Evolutionary conservation across 495 filamentous ascomycete species (phyloP), one percentile per base, ranked within the genome.

Genomic region (Talaromyces trachyspermus): DNA sequence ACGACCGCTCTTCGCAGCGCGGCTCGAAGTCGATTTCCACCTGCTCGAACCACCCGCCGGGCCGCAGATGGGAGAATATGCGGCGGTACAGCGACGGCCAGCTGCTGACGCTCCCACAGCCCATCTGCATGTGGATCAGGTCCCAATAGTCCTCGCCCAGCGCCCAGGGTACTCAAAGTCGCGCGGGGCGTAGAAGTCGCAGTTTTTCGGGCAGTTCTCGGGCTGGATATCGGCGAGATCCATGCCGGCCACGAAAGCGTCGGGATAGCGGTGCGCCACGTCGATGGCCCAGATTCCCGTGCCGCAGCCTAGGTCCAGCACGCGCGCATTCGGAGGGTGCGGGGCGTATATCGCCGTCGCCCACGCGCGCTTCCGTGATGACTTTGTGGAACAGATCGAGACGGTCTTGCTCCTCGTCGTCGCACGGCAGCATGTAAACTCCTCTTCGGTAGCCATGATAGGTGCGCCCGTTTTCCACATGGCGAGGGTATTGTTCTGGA

Each of bases 221-320:
- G 90, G 90, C 55, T 95, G 89, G 45, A 91, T 92, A 19, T 83
- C 72, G 5, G 82, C 80, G 1, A 96, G 73, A 64, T 95, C 90
- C 8, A 88, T 72, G 4, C 87, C 88, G 27, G 80, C 67, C 27
- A 94, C 83, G 62, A 77, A 68, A 9, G 80, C 69, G 29, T 80
- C 60, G 14, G 69, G 69, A 54, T 81, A 85, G 62, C 78, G 77
- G 46, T 79, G 77, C 37, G 86, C 86, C 65, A 95, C 83, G 53
- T 92, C 85, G 55, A 94, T 90, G 17, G 80, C 76, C 90, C 90
- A 95, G 39, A 95, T 91, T 4, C 90, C 89, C 0, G 90, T 95
- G 9, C 90, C 90, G 51, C 84, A 88, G 20, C 90, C 90, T 39
- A 95, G 60, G 60, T 96, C 90, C 18, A 96, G 66, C 30, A 95